Evolutionary conservation across 345 rosid species (phyloP).

Genomic region (Citrus glauca): DNA sequence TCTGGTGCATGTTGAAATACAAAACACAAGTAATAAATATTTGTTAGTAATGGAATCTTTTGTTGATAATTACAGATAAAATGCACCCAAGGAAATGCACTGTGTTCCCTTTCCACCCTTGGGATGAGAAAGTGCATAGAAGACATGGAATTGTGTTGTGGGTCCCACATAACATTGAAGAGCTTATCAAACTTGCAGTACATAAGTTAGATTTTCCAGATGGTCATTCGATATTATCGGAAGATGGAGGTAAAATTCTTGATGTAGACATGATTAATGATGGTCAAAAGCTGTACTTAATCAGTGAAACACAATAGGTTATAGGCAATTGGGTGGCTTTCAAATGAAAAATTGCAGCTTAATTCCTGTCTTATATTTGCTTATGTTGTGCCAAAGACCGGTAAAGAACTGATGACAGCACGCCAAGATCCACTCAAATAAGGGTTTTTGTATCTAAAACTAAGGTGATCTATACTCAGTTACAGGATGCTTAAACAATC

Average conservation of each 20-base stretch:
- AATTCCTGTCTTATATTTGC: not conserved
- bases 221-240: conserved; percentile 48
- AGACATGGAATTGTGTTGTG: conserved; percentile 67
- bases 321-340: too few species aligned
- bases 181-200: conserved; percentile 53
- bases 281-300: conserved; percentile 67
- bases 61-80: conserved; percentile 36
- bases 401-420: too few species aligned
- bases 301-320: conserved; percentile 29
- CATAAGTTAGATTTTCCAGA: conserved; percentile 40
- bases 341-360: not conserved
- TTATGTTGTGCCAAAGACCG: too few species aligned
- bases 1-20: too few species aligned
- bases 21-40: too few species aligned
- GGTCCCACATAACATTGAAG: conserved; percentile 49
- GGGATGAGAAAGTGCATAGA: conserved; percentile 40
- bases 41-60: not conserved
- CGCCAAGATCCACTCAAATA: too few species aligned
- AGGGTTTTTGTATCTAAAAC: too few species aligned
- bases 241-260: conserved; percentile 66
- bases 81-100: conserved; percentile 56
- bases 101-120: conserved; percentile 67
- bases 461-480: too few species aligned
- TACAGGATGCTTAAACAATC: too few species aligned
- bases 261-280: conserved; percentile 66